Evolutionary conservation across 75 land plant genomes (phyloP).

Genomic region (Larix kaempferi): DNA sequence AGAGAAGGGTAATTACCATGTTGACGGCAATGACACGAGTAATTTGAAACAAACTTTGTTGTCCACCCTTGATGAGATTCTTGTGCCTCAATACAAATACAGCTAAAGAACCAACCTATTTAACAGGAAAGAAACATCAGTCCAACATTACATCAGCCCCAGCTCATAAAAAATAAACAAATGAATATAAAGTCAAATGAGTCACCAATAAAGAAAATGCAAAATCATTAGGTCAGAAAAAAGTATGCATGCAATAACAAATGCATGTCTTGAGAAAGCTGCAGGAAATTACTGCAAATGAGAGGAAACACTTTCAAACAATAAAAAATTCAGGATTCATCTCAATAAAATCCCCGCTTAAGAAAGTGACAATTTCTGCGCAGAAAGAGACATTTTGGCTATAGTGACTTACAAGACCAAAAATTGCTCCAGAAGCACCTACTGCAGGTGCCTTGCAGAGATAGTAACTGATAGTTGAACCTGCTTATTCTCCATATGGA

Average conservation of each 20-base stretch:
- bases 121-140: conserved; percentile 4
- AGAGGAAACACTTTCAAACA: not conserved
- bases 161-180: not conserved
- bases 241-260: not conserved
- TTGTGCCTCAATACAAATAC: conserved; percentile 31
- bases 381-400: not conserved
- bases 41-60: conserved; percentile 22
- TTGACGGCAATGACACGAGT: conserved; percentile 28
- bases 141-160: conserved; percentile 6
- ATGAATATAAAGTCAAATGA: not conserved
- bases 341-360: not conserved
- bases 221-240: not conserved
- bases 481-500: conserved; percentile 16
- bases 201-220: not conserved
- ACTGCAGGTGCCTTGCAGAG: conserved; percentile 54
- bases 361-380: not conserved
- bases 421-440: conserved; percentile 95
- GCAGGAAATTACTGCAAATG: not conserved
- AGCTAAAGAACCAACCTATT: conserved; percentile 41
- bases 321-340: not conserved
- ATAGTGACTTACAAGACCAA: conserved; percentile 68
- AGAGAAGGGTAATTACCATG: conserved; percentile 16
- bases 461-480: conserved; percentile 28
- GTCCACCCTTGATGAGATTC: conserved; percentile 19
- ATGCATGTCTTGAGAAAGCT: not conserved